These are phyloP conservation scores for Microdochium nivale DNA, from an alignment of 2,329 filamentous ascomycete genomes.

Conservation along the genomic window DNA sequence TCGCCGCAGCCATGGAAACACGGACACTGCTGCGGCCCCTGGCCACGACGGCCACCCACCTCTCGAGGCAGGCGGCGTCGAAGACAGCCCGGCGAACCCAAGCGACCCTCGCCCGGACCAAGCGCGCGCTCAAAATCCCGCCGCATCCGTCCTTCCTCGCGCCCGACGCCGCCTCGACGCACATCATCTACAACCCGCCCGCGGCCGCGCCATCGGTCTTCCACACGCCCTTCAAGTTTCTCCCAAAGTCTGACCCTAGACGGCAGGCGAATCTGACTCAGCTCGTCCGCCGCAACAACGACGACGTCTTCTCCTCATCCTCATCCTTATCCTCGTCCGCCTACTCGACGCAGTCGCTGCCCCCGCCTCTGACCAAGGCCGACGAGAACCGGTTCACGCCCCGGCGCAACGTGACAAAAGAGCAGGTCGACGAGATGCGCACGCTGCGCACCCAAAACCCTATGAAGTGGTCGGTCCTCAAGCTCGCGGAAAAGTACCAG, in stretches of 20 bases:
- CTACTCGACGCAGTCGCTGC: constrained; percentile 14
- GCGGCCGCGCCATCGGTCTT: constrained; percentile 45
- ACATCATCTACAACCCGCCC: constrained; percentile 51
- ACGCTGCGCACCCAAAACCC: constrained; percentile 44
- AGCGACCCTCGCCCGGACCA: constrained; percentile 42
- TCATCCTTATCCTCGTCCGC: constrained; percentile 7
- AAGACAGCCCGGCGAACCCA: constrained; percentile 34
- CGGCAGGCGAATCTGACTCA: constrained; percentile 36
- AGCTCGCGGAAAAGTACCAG: constrained; percentile 44
- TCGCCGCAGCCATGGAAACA: constrained; percentile 13
- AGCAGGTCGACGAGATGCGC: constrained; percentile 53
- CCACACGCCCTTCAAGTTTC: constrained; percentile 60
- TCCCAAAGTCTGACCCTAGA: constrained; percentile 47
- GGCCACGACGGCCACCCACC: constrained; percentile 1
- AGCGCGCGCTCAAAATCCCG: constrained; percentile 48
- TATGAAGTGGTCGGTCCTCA: constrained; percentile 42
- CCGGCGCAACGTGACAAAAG: constrained; percentile 42
- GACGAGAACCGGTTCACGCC: constrained; percentile 5
- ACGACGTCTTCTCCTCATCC: constrained; percentile 2
- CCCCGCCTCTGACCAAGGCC: constrained; percentile 17
- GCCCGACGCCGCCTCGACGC: constrained; percentile 15
- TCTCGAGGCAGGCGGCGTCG: constrained; percentile 7
- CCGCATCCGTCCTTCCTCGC: constrained; percentile 52
- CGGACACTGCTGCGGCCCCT: constrained; percentile 14
- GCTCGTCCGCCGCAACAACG: constrained; percentile 11